phyloP scores from a whole-genome alignment of 306 rosid species.

The Oxytropis ochrocephala region DNA sequence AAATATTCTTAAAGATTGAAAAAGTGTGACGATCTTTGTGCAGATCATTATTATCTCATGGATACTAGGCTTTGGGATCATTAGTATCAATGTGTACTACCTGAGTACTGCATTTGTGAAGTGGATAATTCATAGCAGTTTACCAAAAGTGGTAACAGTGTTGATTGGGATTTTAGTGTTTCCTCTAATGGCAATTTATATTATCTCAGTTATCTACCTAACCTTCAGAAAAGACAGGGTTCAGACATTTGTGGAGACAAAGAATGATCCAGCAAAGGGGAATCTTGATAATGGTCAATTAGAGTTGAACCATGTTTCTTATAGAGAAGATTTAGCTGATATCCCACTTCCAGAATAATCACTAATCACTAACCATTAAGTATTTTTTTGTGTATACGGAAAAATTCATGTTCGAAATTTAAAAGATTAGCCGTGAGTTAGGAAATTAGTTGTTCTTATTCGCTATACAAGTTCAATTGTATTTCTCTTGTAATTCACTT shows the following conservation, averaged over 20 bases:
- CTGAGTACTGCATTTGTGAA: constrained; percentile 61
- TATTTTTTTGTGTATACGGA: background rate
- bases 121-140: constrained; percentile 61
- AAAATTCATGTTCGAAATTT: background rate
- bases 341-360: constrained; percentile 48
- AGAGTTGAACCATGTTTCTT: constrained; percentile 33
- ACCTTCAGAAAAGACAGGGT: constrained; percentile 62
- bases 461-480: too few species aligned
- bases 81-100: constrained; percentile 70
- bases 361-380: background rate
- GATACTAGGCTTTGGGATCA: constrained; percentile 61
- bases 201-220: constrained; percentile 47
- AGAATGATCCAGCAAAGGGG: constrained; percentile 33
- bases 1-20: background rate
- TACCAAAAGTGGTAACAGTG: constrained; percentile 58
- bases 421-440: too few species aligned
- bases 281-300: constrained; percentile 2
- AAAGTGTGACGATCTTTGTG: background rate
- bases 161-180: constrained; percentile 66
- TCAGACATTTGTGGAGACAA: constrained; percentile 37
- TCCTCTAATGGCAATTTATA: constrained; percentile 65
- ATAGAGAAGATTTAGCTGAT: constrained; percentile 64
- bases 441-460: too few species aligned
- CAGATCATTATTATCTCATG: constrained; percentile 65
- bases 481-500: too few species aligned